These are phyloP conservation scores for Calonectria multiphialidica DNA, from an alignment of 2,329 filamentous ascomycete species.

Conservation along the genomic window DNA sequence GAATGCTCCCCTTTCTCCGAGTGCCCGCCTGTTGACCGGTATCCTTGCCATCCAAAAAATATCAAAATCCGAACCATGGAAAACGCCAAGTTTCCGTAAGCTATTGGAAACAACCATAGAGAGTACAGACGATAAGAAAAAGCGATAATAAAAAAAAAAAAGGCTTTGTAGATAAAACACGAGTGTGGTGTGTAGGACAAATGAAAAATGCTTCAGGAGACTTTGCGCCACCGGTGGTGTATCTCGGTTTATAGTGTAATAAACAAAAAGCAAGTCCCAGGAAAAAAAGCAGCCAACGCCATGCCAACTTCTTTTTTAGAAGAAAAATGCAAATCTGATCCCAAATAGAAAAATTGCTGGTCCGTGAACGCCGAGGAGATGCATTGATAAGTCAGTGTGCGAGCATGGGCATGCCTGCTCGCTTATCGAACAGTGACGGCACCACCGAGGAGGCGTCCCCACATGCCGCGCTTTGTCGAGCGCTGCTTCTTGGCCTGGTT, in stretches of 20 bases:
- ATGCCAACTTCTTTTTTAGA: slow-evolving; percentile 37
- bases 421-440: slow-evolving; percentile 55
- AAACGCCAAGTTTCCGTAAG: slow-evolving; percentile 23
- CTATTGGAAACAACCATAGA: slow-evolving; percentile 10
- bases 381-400: slow-evolving; percentile 28
- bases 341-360: slow-evolving; percentile 31
- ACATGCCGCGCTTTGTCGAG: slow-evolving; percentile 59
- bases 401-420: slow-evolving; percentile 13
- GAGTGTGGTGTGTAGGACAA: slow-evolving; percentile 23
- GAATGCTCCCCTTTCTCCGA: slow-evolving; percentile 15
- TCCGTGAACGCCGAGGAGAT: slow-evolving; percentile 39
- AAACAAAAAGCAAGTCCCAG: slow-evolving; percentile 16
- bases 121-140: slow-evolving; percentile 9
- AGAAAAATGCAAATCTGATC: slow-evolving; percentile 32
- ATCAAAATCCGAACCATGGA: slow-evolving; percentile 19
- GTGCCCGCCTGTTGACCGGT: background rate
- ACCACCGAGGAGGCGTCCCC: slow-evolving; percentile 65
- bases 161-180: slow-evolving; percentile 11
- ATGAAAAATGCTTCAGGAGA: slow-evolving; percentile 33
- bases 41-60: slow-evolving; percentile 4
- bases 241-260: slow-evolving; percentile 33
- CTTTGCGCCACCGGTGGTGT: slow-evolving; percentile 28
- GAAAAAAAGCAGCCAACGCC: slow-evolving; percentile 34
- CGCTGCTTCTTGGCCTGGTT: slow-evolving; percentile 61
- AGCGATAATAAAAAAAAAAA: background rate